Conservation (phyloP, 2,329 filamentous ascomycete genomes). For the Colletotrichum limetticola region DNA sequence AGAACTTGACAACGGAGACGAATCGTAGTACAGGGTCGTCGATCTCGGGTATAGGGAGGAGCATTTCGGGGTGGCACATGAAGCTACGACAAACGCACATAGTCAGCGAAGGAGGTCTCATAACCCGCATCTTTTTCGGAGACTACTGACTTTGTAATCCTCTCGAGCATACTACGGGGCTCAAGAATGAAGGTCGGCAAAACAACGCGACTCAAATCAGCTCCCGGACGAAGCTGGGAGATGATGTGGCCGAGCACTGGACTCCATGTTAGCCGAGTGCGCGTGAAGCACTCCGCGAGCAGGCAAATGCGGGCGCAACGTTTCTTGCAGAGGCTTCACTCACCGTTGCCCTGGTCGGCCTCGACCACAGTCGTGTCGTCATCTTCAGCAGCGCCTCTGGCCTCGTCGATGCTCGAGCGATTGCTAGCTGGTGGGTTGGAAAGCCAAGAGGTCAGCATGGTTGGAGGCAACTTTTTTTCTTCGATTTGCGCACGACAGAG, state of each 20-base stretch:
- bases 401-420: constrained; percentile 68
- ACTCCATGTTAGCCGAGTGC: constrained; percentile 16
- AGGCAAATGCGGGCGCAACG: background rate
- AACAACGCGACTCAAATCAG: constrained; percentile 93
- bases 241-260: constrained; percentile 96
- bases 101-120: constrained; percentile 18
- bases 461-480: constrained; percentile 21
- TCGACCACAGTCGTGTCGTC: constrained; percentile 86
- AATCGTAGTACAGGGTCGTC: constrained; percentile 92
- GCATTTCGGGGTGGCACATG: constrained; percentile 98
- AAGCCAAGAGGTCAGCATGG: constrained; percentile 56
- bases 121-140: background rate
- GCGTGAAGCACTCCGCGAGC: background rate
- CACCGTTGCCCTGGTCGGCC: constrained; percentile 94
- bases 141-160: constrained; percentile 89
- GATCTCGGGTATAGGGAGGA: constrained; percentile 86
- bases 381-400: constrained; percentile 60
- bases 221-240: constrained; percentile 93
- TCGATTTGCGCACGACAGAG: constrained; percentile 19
- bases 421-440: constrained; percentile 52
- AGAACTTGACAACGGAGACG: constrained; percentile 96
- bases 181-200: constrained; percentile 98
- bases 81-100: constrained; percentile 69
- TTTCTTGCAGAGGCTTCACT: constrained; percentile 44
- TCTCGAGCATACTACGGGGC: constrained; percentile 96